phyloP scores from a whole-genome alignment of 192 early-diverging fungal species.

The Podila epicladia region DNA sequence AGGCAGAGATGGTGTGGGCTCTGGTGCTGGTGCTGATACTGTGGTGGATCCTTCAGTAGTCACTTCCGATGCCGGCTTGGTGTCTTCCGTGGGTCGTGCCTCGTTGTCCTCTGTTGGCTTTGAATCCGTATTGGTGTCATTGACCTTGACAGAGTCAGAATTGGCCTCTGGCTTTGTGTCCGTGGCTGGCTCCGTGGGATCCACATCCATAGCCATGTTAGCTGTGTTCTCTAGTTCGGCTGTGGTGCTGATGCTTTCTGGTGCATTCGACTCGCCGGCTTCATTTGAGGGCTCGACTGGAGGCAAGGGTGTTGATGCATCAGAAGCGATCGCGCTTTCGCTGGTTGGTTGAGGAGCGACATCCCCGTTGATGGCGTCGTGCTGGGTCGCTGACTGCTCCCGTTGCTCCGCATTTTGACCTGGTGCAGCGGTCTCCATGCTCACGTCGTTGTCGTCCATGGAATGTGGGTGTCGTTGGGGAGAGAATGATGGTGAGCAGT shows the following conservation, averaged over 20 bases:
- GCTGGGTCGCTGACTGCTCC: neutral
- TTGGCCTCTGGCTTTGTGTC: neutral
- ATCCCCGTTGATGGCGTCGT: neutral
- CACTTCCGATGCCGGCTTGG: neutral
- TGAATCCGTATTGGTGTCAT: neutral
- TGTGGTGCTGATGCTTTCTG: neutral
- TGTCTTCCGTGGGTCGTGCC: neutral
- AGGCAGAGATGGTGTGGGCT: no score
- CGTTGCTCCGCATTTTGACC: neutral
- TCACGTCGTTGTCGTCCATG: no score
- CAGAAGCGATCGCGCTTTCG: no score
- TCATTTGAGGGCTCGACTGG: no score
- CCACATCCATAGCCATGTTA: conserved; percentile 8
- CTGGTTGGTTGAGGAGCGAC: no score
- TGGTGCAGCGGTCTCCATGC: neutral
- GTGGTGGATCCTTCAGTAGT: no score
- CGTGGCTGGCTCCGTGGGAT: neutral
- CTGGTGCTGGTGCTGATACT: no score
- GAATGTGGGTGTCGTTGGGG: no score
- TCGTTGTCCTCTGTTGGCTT: neutral
- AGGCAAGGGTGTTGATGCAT: no score
- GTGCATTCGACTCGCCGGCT: neutral
- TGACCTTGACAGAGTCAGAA: no score
- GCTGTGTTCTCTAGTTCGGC: neutral
- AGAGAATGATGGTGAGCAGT: no score